phyloP scores from a whole-genome alignment of 371 early-diverging fungal genomes.

The Actinomucor elegans region DNA sequence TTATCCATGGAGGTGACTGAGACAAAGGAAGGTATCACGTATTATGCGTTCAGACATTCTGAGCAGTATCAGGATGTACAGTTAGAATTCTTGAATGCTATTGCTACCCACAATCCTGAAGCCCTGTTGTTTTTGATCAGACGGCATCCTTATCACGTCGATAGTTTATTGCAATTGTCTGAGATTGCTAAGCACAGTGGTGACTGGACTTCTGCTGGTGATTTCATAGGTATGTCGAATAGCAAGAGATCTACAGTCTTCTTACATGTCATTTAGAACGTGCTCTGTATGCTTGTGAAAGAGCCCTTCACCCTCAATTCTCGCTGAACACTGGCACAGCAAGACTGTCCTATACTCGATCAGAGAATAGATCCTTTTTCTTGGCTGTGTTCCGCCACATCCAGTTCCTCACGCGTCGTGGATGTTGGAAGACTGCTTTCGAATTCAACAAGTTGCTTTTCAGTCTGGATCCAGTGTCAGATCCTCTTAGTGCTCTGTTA shows the following conservation, averaged over 20 bases:
- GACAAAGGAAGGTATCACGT: conserved; percentile 44
- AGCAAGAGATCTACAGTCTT: not conserved
- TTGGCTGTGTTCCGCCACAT: conserved; percentile 83
- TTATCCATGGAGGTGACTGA: conserved; percentile 73
- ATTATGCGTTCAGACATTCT: conserved; percentile 71
- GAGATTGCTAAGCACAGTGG: conserved; percentile 85
- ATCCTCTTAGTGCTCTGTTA: conserved; percentile 75
- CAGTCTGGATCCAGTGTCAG: conserved; percentile 73
- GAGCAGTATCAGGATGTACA: conserved; percentile 74
- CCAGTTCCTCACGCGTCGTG: conserved; percentile 78
- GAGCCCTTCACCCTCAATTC: conserved; percentile 81
- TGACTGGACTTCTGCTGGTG: conserved; percentile 72
- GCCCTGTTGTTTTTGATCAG: conserved; percentile 66
- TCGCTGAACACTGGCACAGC: conserved; percentile 67
- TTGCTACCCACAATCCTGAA: conserved; percentile 77
- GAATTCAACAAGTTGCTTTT: conserved; percentile 84
- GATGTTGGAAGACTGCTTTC: conserved; percentile 92
- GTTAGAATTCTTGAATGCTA: conserved; percentile 68
- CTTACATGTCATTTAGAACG: conserved; percentile 52
- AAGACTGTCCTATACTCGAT: conserved; percentile 66
- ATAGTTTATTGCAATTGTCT: conserved; percentile 79
- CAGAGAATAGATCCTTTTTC: conserved; percentile 83
- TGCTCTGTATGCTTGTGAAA: conserved; percentile 82
- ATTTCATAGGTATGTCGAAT: conserved; percentile 62
- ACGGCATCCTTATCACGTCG: conserved; percentile 85